These are phyloP conservation scores for Saccharomyces hybrid DNA, from an alignment of 1,139 yeast species.

Conservation along the genomic window DNA sequence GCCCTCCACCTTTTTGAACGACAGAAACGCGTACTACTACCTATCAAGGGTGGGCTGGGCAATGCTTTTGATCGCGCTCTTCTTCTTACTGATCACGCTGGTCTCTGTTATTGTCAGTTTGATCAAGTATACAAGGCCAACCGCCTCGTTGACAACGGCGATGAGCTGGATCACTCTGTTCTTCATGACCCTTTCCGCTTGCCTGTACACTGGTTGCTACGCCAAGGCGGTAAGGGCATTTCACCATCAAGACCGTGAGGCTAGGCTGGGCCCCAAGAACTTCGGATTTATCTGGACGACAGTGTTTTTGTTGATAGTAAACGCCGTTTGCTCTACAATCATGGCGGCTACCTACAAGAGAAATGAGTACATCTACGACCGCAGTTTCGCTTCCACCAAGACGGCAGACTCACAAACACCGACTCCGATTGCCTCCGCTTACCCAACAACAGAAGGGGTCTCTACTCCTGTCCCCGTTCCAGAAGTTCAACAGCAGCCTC, in stretches of 20 bases:
- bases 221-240: conserved; percentile 54
- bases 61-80: conserved; percentile 50
- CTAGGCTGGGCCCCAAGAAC: conserved; percentile 49
- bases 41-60: conserved; percentile 61
- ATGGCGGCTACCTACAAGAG: neutral
- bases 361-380: conserved; percentile 1
- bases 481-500: neutral
- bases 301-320: conserved; percentile 39
- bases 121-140: conserved; percentile 16
- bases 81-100: conserved; percentile 40
- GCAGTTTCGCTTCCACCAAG: neutral
- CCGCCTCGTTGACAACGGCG: conserved; percentile 30
- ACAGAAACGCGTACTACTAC: conserved; percentile 48
- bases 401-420: conserved; percentile 3
- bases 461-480: neutral
- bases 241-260: conserved; percentile 37
- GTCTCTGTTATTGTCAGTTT: neutral
- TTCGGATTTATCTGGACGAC: conserved; percentile 60
- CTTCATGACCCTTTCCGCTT: conserved; percentile 50
- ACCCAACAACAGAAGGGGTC: neutral
- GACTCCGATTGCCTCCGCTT: neutral
- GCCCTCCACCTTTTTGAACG: conserved; percentile 41
- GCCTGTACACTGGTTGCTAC: conserved; percentile 53
- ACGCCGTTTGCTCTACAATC: conserved; percentile 9
- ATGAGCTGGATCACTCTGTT: conserved; percentile 41